Evolutionary conservation across 495 filamentous ascomycete species (phyloP).

Genomic region (Tirmania nivea): DNA sequence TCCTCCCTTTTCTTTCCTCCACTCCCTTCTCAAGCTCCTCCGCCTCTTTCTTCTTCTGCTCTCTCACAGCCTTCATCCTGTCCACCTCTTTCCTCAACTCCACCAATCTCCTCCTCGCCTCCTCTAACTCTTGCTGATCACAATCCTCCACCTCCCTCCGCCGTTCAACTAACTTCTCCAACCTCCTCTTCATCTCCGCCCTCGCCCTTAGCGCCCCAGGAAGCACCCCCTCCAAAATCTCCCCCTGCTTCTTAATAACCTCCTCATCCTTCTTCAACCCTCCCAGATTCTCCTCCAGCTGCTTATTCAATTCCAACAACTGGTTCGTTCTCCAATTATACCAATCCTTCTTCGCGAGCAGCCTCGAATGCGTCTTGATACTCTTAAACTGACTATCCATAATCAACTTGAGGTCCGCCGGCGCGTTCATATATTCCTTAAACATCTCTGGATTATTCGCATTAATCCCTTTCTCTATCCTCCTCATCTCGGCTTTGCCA

Average conservation of each 20-base stretch:
- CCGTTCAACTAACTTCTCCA: constrained; percentile 37
- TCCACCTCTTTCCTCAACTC: constrained; percentile 41
- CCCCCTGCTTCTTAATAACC: constrained; percentile 42
- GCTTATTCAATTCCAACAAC: constrained; percentile 59
- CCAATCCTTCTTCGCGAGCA: constrained; percentile 86
- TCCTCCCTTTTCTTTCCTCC: constrained; percentile 36
- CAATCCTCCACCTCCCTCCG: constrained; percentile 41
- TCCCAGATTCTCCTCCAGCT: constrained; percentile 46
- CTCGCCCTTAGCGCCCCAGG: constrained; percentile 38
- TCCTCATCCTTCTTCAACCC: constrained; percentile 58
- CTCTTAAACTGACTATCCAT: constrained; percentile 97
- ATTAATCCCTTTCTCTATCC: constrained; percentile 69
- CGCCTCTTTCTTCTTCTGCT: constrained; percentile 41
- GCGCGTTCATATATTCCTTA: constrained; percentile 70
- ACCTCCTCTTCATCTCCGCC: constrained; percentile 30
- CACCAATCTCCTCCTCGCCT: constrained; percentile 55
- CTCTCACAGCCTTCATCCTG: constrained; percentile 42
- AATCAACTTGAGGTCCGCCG: constrained; percentile 55
- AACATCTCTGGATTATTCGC: constrained; percentile 80
- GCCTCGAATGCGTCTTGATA: constrained; percentile 72
- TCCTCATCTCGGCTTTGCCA: constrained; percentile 63
- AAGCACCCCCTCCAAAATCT: constrained; percentile 38
- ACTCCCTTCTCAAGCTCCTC: constrained; percentile 40
- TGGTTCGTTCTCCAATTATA: constrained; percentile 94
- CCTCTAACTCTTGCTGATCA: constrained; percentile 48